These are phyloP conservation scores for Mariannaea elegans DNA, from an alignment of 2,329 filamentous ascomycete species.

Conservation along the genomic window DNA sequence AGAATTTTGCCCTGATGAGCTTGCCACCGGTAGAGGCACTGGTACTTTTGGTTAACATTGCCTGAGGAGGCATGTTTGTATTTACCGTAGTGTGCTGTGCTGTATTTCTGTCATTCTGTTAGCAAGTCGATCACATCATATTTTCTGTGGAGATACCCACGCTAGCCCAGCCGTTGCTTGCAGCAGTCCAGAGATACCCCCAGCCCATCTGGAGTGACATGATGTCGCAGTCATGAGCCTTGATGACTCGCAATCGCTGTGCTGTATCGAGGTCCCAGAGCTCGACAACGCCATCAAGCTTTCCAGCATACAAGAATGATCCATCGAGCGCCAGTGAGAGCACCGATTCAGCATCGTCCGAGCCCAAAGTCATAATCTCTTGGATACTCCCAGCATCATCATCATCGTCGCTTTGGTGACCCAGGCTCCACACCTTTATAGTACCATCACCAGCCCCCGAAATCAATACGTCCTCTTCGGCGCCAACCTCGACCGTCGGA, in stretches of 20 bases:
- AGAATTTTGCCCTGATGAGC: conserved; percentile 90
- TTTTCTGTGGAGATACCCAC: conserved; percentile 58
- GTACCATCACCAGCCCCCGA: conserved; percentile 94
- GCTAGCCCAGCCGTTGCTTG: conserved; percentile 86
- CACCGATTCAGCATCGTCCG: conserved; percentile 70
- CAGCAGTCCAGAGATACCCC: conserved; percentile 86
- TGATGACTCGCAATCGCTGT: conserved; percentile 88
- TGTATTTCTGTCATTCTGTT: conserved; percentile 65
- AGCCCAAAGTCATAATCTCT: conserved; percentile 72
- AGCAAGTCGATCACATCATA: background rate
- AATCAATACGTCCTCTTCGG: conserved; percentile 82
- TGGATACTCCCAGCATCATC: conserved; percentile 68
- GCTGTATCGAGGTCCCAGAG: conserved; percentile 97
- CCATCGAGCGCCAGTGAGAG: conserved; percentile 87
- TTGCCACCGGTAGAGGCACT: conserved; percentile 79
- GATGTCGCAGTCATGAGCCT: conserved; percentile 81
- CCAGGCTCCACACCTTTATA: conserved; percentile 90
- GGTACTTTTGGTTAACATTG: conserved; percentile 80
- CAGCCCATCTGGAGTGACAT: conserved; percentile 88
- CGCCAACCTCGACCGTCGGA: conserved; percentile 70
- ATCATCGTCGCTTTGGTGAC: conserved; percentile 46
- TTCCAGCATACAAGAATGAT: conserved; percentile 91
- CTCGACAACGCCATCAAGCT: conserved; percentile 87
- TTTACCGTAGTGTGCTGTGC: conserved; percentile 70
- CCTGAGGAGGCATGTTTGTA: conserved; percentile 58